Evolutionary conservation across 768 basidiomycete species (phyloP).

Genomic region (Amanita thiersii): DNA sequence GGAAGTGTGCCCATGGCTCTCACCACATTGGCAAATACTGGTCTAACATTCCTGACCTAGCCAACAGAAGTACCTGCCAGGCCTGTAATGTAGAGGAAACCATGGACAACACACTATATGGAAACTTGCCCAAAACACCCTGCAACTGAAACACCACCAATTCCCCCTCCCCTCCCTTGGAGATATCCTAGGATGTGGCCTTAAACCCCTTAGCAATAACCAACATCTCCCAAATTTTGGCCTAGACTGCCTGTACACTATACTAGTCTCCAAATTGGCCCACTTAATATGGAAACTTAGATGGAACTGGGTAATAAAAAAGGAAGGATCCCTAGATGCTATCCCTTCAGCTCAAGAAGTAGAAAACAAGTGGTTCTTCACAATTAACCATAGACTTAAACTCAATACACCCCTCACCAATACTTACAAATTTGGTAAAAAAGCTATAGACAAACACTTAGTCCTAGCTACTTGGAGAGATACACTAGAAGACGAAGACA

Average conservation of each 20-base stretch:
- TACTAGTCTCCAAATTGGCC: conserved; percentile 14
- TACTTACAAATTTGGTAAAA: conserved; percentile 1
- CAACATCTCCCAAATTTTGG: conserved; percentile 2
- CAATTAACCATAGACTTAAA: conserved; percentile 14
- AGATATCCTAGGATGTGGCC: conserved; percentile 1
- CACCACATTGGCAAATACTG: conserved; percentile 19
- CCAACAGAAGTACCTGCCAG: conserved; percentile 11
- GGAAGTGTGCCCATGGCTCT: conserved; percentile 15
- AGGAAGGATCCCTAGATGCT: conserved; percentile 1
- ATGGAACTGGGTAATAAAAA: conserved; percentile 11
- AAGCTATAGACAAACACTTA: background rate
- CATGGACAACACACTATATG: conserved; percentile 23
- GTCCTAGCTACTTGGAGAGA: conserved; percentile 11
- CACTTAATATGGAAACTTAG: conserved; percentile 16
- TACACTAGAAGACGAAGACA: conserved; percentile 5
- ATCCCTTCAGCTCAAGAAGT: conserved; percentile 5
- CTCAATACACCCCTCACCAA: conserved; percentile 13
- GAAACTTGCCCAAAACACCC: conserved; percentile 10
- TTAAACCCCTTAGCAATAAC: background rate
- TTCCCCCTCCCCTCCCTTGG: conserved; percentile 4
- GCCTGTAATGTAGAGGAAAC: conserved; percentile 15
- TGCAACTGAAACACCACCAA: conserved; percentile 1
- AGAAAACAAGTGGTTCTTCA: conserved; percentile 13
- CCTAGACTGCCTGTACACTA: conserved; percentile 7
- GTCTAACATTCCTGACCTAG: conserved; percentile 12